phyloP scores from a whole-genome alignment of 2,329 filamentous ascomycete species.

The Fusarium domesticum region DNA sequence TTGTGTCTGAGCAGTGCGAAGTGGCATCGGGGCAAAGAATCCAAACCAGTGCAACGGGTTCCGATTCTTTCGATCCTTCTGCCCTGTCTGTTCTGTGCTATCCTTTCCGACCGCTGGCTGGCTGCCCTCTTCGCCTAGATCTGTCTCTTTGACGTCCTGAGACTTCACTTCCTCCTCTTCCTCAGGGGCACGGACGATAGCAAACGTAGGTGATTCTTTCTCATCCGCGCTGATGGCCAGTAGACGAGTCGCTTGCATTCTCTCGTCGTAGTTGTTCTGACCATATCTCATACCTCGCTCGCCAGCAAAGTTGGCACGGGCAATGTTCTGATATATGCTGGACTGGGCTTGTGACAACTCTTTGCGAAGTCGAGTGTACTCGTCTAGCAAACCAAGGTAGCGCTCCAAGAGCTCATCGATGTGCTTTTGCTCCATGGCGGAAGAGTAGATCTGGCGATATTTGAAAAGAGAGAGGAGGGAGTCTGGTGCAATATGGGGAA shows the following conservation, averaged over 20 bases:
- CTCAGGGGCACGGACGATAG: conserved; percentile 7
- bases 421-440: conserved; percentile 30
- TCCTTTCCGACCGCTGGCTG: conserved; percentile 8
- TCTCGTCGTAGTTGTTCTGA: conserved; percentile 67
- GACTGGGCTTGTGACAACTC: conserved; percentile 54
- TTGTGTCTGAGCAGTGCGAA: conserved; percentile 57
- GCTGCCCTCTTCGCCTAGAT: neutral
- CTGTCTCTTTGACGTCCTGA: neutral
- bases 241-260: conserved; percentile 61
- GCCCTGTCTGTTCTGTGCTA: conserved; percentile 6
- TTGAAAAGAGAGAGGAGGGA: neutral
- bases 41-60: conserved; percentile 58
- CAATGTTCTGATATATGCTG: conserved; percentile 57
- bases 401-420: conserved; percentile 63
- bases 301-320: conserved; percentile 74
- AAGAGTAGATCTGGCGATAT: neutral
- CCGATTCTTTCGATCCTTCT: conserved; percentile 18
- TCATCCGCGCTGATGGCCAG: conserved; percentile 31
- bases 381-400: conserved; percentile 64
- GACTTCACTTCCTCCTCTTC: conserved; percentile 8
- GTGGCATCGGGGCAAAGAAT: conserved; percentile 49
- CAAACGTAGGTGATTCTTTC: conserved; percentile 17
- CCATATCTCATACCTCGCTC: conserved; percentile 63
- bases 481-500: too few species aligned
- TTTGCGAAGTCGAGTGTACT: conserved; percentile 60